Evolutionary conservation across 192 early-diverging fungal genomes (phyloP).

Genomic region (Coemansia sp.): DNA sequence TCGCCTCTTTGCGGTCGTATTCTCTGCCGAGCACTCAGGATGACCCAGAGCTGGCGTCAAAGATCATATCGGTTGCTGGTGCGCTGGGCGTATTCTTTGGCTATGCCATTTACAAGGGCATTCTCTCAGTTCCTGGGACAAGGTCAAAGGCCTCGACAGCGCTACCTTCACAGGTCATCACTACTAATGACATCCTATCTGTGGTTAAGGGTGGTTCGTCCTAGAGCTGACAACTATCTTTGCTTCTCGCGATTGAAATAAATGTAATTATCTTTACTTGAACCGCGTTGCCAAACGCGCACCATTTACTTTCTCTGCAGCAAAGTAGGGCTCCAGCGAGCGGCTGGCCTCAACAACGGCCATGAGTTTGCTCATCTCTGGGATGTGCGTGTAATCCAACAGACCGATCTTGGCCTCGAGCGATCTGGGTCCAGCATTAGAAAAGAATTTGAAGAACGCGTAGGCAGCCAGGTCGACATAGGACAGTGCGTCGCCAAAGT

Average conservation of each 20-base stretch:
- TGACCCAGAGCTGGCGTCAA: constrained; percentile 23
- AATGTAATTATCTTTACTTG: constrained; percentile 11
- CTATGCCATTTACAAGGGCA: constrained; percentile 44
- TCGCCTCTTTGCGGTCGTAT: not conserved
- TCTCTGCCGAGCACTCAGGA: not conserved
- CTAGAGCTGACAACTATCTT: not conserved
- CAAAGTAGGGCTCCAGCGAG: not conserved
- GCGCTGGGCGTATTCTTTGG: constrained; percentile 40
- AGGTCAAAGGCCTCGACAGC: not conserved
- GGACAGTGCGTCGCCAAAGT: constrained; percentile 46
- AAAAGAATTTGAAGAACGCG: constrained; percentile 23
- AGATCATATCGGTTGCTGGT: constrained; percentile 21
- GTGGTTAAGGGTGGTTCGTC: not conserved
- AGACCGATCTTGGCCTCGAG: not conserved
- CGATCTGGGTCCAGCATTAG: not conserved
- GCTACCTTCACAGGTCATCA: not conserved
- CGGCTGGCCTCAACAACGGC: constrained; percentile 20
- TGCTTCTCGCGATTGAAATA: not conserved
- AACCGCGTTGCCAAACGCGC: constrained; percentile 4
- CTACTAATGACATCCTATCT: constrained; percentile 4
- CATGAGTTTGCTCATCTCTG: constrained; percentile 39
- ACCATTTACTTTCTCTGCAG: constrained; percentile 1
- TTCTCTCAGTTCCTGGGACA: constrained; percentile 16
- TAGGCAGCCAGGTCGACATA: constrained; percentile 50
- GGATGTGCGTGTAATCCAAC: constrained; percentile 10